Evolutionary conservation across 108 stramenopile genomes (phyloP).

Genomic region (Stephanodiscus minutulus): DNA sequence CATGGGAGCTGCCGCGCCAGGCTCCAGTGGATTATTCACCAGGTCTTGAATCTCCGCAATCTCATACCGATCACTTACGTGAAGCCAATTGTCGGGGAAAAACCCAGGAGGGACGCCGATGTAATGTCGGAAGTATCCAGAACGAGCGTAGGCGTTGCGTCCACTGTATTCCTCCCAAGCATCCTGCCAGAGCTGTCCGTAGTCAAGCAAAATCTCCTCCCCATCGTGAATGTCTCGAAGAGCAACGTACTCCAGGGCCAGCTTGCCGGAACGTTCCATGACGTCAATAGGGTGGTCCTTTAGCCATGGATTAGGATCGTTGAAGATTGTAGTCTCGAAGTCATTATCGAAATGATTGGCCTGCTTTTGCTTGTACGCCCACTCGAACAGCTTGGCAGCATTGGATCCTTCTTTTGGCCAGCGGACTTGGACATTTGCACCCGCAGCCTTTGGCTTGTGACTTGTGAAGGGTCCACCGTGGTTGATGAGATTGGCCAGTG

Average conservation of each 20-base stretch:
- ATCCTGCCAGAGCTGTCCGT: conserved; percentile 68
- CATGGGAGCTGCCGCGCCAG: conserved; percentile 34
- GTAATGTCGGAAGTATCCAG: conserved; percentile 47
- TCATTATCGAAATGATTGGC: conserved; percentile 18
- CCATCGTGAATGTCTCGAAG: conserved; percentile 57
- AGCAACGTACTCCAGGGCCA: conserved; percentile 72
- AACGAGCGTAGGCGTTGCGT: conserved; percentile 33
- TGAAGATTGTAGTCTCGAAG: conserved; percentile 10
- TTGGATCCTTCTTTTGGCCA: conserved; percentile 53
- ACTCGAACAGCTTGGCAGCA: conserved; percentile 41
- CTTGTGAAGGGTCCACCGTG: conserved; percentile 35
- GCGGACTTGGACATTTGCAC: conserved; percentile 63
- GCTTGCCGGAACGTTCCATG: conserved; percentile 40
- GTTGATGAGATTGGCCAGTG: conserved; percentile 71
- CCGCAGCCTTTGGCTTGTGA: conserved; percentile 22
- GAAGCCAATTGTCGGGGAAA: conserved; percentile 48
- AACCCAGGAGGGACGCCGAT: conserved; percentile 47
- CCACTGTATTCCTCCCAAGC: conserved; percentile 64
- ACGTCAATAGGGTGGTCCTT: conserved; percentile 42
- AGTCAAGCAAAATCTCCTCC: conserved; percentile 77
- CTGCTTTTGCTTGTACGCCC: conserved; percentile 31
- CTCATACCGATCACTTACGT: conserved; percentile 42
- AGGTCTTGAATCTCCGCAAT: conserved; percentile 48
- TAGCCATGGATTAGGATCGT: conserved; percentile 33
- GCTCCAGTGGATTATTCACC: conserved; percentile 32